Conservation (phyloP, 768 basidiomycete genomes). For the Roridomyces roridus region DNA sequence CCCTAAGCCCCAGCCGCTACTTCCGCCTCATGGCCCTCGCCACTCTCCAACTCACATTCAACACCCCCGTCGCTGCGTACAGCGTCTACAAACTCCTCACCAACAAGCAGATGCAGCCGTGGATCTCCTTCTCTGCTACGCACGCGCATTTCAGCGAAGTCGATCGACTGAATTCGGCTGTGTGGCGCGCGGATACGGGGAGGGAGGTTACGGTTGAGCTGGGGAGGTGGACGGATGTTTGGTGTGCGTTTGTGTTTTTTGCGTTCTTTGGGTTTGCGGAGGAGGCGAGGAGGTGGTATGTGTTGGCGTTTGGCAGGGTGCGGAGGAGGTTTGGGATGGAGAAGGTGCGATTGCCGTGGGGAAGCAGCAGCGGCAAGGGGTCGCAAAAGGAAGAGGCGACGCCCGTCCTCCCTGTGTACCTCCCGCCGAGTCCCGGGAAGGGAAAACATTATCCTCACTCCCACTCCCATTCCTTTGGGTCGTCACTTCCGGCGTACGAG, state of each 20-base stretch:
- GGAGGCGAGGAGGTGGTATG: slow-evolving; percentile 55
- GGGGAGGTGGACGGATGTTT: slow-evolving; percentile 46
- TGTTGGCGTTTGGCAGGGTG: neutral
- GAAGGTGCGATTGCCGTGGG: too few relatives aligned
- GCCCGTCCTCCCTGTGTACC: too few relatives aligned
- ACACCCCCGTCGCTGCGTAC: slow-evolving; percentile 36
- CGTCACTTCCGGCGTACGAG: too few relatives aligned
- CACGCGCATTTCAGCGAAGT: slow-evolving; percentile 46
- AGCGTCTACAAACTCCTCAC: slow-evolving; percentile 27
- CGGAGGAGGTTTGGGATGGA: neutral
- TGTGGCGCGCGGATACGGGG: slow-evolving; percentile 34
- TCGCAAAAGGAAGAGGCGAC: too few relatives aligned
- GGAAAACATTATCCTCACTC: too few relatives aligned
- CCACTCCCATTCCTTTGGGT: too few relatives aligned
- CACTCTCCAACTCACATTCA: slow-evolving; percentile 37
- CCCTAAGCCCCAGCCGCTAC: slow-evolving; percentile 38
- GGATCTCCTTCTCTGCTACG: slow-evolving; percentile 34
- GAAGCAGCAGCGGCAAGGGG: too few relatives aligned
- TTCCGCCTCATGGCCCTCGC: slow-evolving; percentile 45
- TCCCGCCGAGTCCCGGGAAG: too few relatives aligned
- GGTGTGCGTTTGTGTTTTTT: slow-evolving; percentile 57
- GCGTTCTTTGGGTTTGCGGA: slow-evolving; percentile 63
- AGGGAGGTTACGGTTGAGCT: slow-evolving; percentile 35
- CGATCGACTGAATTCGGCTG: slow-evolving; percentile 38
- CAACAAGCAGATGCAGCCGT: slow-evolving; percentile 18